Percentiles rank a stretch among this genome's conserved stretches.
Evolutionary conservation across 768 basidiomycete genomes (phyloP).

Genomic region (Austroboletus festivus): DNA sequence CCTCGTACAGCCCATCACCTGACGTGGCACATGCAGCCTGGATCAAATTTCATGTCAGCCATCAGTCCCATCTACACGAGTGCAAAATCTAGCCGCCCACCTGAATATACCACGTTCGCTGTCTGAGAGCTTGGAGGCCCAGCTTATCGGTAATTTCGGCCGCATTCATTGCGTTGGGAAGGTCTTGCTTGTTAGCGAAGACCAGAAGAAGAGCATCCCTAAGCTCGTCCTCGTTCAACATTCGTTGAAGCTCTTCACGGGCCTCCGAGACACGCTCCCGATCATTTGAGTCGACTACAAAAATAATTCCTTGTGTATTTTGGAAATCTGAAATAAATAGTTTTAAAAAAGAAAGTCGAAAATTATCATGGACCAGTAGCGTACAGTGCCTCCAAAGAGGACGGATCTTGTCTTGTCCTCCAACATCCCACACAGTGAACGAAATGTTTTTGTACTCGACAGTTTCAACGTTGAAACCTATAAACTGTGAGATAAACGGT

Average conservation of each 20-base stretch:
- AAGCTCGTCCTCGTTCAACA: constrained; percentile 99
- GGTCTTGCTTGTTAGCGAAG: constrained; percentile 99
- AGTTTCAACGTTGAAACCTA: constrained; percentile 99
- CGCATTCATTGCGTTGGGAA: constrained; percentile 99
- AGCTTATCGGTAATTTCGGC: constrained; percentile 99
- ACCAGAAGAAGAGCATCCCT: constrained; percentile 97
- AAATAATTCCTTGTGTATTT: constrained; percentile 99
- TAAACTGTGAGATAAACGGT: constrained; percentile 13
- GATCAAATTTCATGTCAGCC: constrained; percentile 16
- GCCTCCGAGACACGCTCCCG: constrained; percentile 99
- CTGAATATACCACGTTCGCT: constrained; percentile 98
- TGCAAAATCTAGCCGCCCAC: constrained; percentile 40
- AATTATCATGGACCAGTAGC: constrained; percentile 33
- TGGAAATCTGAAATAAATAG: constrained; percentile 80
- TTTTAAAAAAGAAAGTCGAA: constrained; percentile 13
- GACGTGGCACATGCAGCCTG: constrained; percentile 98
- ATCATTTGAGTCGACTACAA: constrained; percentile 99
- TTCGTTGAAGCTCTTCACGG: constrained; percentile 97
- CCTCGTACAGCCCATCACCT: constrained; percentile 98
- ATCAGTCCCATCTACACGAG: neutral
- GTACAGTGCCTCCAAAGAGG: constrained; percentile 99
- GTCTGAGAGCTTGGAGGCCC: constrained; percentile 93
- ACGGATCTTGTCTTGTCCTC: constrained; percentile 99
- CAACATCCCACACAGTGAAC: constrained; percentile 99
- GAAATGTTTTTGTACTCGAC: constrained; percentile 99